phyloP scores from a whole-genome alignment of 1,284 basidiomycete species.

The Austroboletus rostrupii region DNA sequence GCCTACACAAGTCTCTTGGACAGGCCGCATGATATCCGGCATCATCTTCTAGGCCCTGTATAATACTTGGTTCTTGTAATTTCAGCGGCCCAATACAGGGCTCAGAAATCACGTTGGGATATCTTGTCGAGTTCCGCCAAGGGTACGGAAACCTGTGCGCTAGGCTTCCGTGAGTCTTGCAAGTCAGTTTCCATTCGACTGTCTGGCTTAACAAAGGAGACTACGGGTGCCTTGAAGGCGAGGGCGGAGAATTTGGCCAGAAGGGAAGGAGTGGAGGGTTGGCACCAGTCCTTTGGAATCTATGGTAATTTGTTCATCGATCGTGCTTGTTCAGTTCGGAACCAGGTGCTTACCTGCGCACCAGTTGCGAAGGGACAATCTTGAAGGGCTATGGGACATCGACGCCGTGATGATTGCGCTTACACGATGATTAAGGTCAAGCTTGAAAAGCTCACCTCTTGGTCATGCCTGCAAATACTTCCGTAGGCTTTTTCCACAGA shows the following conservation, averaged over 20 bases:
- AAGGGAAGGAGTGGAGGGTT: constrained; percentile 45
- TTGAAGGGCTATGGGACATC: constrained; percentile 42
- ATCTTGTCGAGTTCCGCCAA: constrained; percentile 34
- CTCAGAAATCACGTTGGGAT: constrained; percentile 48
- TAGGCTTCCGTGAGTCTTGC: constrained; percentile 20
- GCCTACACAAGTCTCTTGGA: constrained; percentile 32
- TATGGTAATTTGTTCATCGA: constrained; percentile 33
- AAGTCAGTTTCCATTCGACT: constrained; percentile 25
- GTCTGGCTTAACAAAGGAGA: constrained; percentile 40
- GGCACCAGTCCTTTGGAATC: constrained; percentile 42
- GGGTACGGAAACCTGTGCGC: constrained; percentile 28
- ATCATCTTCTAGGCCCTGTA: constrained; percentile 42
- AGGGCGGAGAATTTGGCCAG: constrained; percentile 48
- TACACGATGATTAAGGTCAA: constrained; percentile 40
- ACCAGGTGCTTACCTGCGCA: constrained; percentile 40
- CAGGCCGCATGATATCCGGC: constrained; percentile 30
- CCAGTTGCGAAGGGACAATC: constrained; percentile 38
- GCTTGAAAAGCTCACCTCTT: constrained; percentile 39
- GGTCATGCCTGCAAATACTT: constrained; percentile 31
- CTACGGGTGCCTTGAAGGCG: constrained; percentile 53
- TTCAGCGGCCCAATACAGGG: constrained; percentile 43
- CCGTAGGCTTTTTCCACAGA: constrained; percentile 46
- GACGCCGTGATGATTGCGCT: constrained; percentile 34
- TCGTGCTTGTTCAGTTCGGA: constrained; percentile 30
- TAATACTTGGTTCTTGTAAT: constrained; percentile 42